Conservation (phyloP, 495 filamentous ascomycete species). For the Aspergillus indologenus region DNA sequence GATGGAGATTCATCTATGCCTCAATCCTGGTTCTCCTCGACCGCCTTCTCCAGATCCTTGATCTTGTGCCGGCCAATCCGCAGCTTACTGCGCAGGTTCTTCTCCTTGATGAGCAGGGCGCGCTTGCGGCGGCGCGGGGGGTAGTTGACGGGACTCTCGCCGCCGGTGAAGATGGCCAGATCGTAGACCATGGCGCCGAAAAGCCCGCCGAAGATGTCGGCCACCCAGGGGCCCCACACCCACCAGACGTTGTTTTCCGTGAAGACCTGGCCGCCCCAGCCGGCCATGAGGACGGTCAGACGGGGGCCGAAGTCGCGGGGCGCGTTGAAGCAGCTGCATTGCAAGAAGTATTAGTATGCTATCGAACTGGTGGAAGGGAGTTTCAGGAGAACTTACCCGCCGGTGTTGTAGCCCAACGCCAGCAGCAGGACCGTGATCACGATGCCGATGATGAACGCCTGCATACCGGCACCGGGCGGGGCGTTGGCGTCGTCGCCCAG, state of each 20-base stretch:
- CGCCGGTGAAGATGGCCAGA: constrained; percentile 47
- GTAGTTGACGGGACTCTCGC: constrained; percentile 47
- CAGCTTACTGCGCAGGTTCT: background rate
- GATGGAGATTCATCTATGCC: no score
- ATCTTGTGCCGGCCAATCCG: constrained; percentile 1
- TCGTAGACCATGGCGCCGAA: constrained; percentile 53
- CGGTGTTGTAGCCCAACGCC: constrained; percentile 22
- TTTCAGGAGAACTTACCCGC: constrained; percentile 19
- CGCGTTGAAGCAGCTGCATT: constrained; percentile 51
- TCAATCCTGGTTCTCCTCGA: constrained; percentile 2
- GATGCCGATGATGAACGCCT: constrained; percentile 52
- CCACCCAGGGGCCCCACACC: constrained; percentile 51
- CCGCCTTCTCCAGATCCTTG: constrained; percentile 10
- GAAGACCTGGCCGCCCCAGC: constrained; percentile 42
- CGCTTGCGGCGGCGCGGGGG: constrained; percentile 11
- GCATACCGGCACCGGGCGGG: constrained; percentile 40
- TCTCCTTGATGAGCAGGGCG: constrained; percentile 5
- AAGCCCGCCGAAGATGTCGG: constrained; percentile 43
- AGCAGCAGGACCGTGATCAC: constrained; percentile 27
- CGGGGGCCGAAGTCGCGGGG: constrained; percentile 57
- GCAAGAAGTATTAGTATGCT: constrained; percentile 34
- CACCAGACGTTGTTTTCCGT: constrained; percentile 49
- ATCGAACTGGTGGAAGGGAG: background rate
- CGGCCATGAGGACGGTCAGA: constrained; percentile 49
- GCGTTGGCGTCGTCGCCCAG: constrained; percentile 87